Base-by-base conservation (phyloP, 1,284 basidiomycete genomes). In the Mycocalia duriaeana region DNA sequence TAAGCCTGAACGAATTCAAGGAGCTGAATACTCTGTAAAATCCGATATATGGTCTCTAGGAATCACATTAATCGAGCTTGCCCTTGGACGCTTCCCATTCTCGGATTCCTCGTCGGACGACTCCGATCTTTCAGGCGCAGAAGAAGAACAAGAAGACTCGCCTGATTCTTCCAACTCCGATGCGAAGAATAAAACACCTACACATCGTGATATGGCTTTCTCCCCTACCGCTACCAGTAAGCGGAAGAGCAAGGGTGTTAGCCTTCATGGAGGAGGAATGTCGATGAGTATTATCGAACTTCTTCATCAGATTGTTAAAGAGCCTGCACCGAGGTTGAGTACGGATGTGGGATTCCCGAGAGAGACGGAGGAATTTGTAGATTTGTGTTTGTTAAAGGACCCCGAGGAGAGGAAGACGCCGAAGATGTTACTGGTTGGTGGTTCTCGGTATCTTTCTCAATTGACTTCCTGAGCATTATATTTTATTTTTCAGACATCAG, bases 1-100 rank as follows among this genome's bases (percentile, higher is more conserved):
- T 39, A 65, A 98, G 92, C 95, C 95, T 26, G 95, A 99, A 66
- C 92, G 95, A 46, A 98, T 99, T 61, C 94, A 98, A 75, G 95
- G 96, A 46, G 93, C 93, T 3, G 88, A 92, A 62, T 98, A 99
- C 69, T 91, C 91, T 25, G 92, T 97, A 68, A 97, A 96, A 70
- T 96, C 94, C 3, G 94, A 98, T 61, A 91, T 98, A 5, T 97
- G 94, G 94, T 96, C 93, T 2, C 76, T 96, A 45, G 94, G 95
- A 26, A 94, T 98, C 58, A 89, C 93, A 2, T 77, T 98, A 38
- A 93, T 98, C 65, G 94, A 98, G 69, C 79, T 98, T 38, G 94
- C 64, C 5, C 55, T 57, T 4, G 63, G 62, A 1, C 53, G 60
- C 4, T 65, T 68, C 52, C 61, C 61, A 6, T 62, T 62, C 52